Percentiles rank a stretch among this genome's conserved stretches.
Conservation (phyloP, 257 asterid genomes). For the Cordia subcordata region DNA sequence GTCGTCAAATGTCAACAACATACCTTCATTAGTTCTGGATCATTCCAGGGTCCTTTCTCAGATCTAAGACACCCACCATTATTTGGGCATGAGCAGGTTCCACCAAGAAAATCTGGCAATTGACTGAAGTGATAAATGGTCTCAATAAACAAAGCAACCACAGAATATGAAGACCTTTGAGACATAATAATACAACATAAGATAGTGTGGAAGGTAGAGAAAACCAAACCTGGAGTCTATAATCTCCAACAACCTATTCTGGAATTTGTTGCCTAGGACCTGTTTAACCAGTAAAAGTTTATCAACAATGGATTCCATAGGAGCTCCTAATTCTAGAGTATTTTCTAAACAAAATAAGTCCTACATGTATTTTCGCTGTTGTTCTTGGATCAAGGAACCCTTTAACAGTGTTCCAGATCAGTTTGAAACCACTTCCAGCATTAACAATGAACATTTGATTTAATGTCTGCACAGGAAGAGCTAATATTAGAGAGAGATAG, state of each 20-base stretch:
- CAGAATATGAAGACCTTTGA: background rate
- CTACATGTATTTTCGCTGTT: constrained; percentile 79
- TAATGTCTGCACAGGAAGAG: constrained; percentile 59
- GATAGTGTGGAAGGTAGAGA: constrained; percentile 5
- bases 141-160: constrained; percentile 2
- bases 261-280: constrained; percentile 87
- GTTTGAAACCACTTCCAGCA: constrained; percentile 90
- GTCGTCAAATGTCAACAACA: constrained; percentile 13
- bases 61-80: constrained; percentile 93
- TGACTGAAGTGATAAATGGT: constrained; percentile 51
- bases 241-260: constrained; percentile 66
- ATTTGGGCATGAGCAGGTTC: constrained; percentile 74
- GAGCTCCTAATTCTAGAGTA: constrained; percentile 10
- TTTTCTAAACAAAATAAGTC: constrained; percentile 6
- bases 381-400: constrained; percentile 95
- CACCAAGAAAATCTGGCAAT: constrained; percentile 97
- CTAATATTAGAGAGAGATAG: background rate
- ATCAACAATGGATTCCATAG: constrained; percentile 17
- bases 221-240: constrained; percentile 65
- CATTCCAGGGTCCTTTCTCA: constrained; percentile 91
- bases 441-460: constrained; percentile 93
- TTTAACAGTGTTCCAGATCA: constrained; percentile 70
- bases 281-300: constrained; percentile 30
- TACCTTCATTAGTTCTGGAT: constrained; percentile 84
- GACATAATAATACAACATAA: background rate